A percentile compares a stretch with the other conserved stretches of the same genome.
These are phyloP conservation scores for Epichloe scottii DNA, from an alignment of 2,329 filamentous ascomycete genomes.

Conservation along the genomic window DNA sequence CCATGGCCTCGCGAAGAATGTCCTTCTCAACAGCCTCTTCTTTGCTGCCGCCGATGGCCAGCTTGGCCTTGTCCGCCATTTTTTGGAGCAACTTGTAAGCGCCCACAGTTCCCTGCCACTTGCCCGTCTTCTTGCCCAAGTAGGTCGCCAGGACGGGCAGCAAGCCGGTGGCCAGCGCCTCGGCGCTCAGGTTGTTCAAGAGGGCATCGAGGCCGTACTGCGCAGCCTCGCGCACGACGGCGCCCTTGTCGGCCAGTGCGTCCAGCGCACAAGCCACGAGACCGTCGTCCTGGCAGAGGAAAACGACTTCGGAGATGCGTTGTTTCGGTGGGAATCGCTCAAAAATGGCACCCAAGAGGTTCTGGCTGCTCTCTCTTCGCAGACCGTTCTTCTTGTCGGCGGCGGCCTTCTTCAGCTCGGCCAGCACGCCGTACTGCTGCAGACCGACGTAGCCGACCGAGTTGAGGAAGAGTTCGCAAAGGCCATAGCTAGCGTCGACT, in stretches of 20 bases:
- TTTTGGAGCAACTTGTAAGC: slow-evolving; percentile 75
- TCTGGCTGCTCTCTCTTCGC: slow-evolving; percentile 82
- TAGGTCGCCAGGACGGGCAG: slow-evolving; percentile 66
- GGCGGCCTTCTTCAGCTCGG: slow-evolving; percentile 58
- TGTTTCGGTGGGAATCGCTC: slow-evolving; percentile 75
- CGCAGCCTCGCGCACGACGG: slow-evolving; percentile 78
- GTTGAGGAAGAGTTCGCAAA: slow-evolving; percentile 47
- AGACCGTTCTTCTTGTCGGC: slow-evolving; percentile 86
- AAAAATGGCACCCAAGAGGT: slow-evolving; percentile 84
- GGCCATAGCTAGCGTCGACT: slow-evolving; percentile 48
- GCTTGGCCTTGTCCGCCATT: slow-evolving; percentile 91
- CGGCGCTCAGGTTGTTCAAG: slow-evolving; percentile 65
- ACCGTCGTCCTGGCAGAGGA: slow-evolving; percentile 70
- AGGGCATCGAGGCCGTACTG: slow-evolving; percentile 89
- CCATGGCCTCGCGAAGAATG: slow-evolving; percentile 80
- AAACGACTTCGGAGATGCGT: slow-evolving; percentile 65
- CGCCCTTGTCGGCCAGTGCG: slow-evolving; percentile 76
- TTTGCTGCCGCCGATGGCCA: slow-evolving; percentile 62
- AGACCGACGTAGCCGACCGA: slow-evolving; percentile 42
- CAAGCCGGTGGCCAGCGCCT: slow-evolving; percentile 72
- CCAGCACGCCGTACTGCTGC: slow-evolving; percentile 38
- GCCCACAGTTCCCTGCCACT: slow-evolving; percentile 93
- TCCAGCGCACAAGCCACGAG: slow-evolving; percentile 67
- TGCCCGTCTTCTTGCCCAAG: slow-evolving; percentile 71
- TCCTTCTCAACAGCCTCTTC: slow-evolving; percentile 85